phyloP scores from a whole-genome alignment of 768 basidiomycete genomes.

The Boletus huronensis region DNA sequence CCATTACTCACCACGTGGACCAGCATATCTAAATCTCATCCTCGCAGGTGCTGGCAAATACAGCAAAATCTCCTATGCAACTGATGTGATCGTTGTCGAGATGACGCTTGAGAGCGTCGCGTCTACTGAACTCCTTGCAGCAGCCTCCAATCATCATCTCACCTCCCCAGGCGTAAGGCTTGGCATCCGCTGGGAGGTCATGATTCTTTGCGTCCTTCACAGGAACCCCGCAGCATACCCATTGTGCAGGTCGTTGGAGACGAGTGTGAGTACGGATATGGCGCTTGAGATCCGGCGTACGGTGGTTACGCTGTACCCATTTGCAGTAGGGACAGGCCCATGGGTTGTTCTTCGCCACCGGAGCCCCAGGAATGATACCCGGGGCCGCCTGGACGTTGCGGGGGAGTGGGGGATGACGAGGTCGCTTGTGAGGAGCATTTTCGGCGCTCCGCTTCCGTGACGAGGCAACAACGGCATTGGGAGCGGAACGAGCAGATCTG shows the following conservation, averaged over 20 bases:
- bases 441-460: constrained; percentile 8
- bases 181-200: constrained; percentile 18
- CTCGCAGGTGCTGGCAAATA: constrained; percentile 26
- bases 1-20: constrained; percentile 4
- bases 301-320: constrained; percentile 46
- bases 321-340: constrained; percentile 47
- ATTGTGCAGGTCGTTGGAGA: constrained; percentile 33
- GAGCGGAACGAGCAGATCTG: constrained; percentile 14
- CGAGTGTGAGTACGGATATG: constrained; percentile 54
- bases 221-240: constrained; percentile 38
- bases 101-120: constrained; percentile 40
- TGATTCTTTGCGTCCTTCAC: constrained; percentile 23
- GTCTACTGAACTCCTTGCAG: constrained; percentile 36
- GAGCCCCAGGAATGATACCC: constrained; percentile 15
- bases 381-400: constrained; percentile 44
- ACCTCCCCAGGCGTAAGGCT: constrained; percentile 28
- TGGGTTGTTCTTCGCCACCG: constrained; percentile 30
- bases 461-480: not conserved
- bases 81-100: constrained; percentile 35
- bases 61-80: constrained; percentile 32
- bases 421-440: constrained; percentile 19
- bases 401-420: constrained; percentile 36
- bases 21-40: constrained; percentile 19
- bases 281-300: constrained; percentile 56
- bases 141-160: constrained; percentile 37